Evolutionary conservation across 148 eudicot species (phyloP).

Genomic region (Amaranthus hypochondriacus): DNA sequence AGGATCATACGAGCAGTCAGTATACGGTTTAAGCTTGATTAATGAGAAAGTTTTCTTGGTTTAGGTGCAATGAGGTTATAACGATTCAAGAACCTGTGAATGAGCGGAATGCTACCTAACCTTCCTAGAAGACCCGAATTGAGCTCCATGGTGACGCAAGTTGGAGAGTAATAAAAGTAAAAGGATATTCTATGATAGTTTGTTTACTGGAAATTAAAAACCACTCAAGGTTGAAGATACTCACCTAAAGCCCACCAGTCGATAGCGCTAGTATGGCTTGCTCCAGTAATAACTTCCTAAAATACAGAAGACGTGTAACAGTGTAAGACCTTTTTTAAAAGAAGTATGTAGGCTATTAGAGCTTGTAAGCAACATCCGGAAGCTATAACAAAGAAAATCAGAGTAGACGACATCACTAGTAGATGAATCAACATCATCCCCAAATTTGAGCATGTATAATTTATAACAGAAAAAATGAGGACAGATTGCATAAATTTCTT

Average conservation of each 20-base stretch:
- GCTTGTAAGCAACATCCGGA: not conserved
- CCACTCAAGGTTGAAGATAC: conserved; percentile 16
- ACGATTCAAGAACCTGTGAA: not conserved
- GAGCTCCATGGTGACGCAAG: not conserved
- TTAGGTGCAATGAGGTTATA: not conserved
- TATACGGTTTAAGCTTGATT: not conserved
- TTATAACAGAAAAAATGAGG: not conserved
- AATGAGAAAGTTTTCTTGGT: not conserved
- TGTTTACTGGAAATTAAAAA: not conserved
- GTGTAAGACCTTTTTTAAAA: not conserved
- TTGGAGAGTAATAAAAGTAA: not conserved
- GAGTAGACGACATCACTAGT: not conserved
- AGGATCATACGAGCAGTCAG: not conserved
- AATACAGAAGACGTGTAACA: conserved; percentile 24
- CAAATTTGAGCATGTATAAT: not conserved
- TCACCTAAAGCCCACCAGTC: conserved; percentile 99
- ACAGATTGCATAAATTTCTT: not conserved
- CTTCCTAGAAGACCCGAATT: not conserved
- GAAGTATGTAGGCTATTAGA: not conserved
- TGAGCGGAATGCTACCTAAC: not conserved
- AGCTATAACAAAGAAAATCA: not conserved
- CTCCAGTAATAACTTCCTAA: conserved; percentile 94
- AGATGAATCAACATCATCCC: not conserved
- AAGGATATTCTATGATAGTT: not conserved
- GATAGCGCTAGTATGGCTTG: conserved; percentile 85